These are phyloP conservation scores for Albifimbria verrucaria DNA, from an alignment of 2,329 filamentous ascomycete genomes.

Conservation along the genomic window DNA sequence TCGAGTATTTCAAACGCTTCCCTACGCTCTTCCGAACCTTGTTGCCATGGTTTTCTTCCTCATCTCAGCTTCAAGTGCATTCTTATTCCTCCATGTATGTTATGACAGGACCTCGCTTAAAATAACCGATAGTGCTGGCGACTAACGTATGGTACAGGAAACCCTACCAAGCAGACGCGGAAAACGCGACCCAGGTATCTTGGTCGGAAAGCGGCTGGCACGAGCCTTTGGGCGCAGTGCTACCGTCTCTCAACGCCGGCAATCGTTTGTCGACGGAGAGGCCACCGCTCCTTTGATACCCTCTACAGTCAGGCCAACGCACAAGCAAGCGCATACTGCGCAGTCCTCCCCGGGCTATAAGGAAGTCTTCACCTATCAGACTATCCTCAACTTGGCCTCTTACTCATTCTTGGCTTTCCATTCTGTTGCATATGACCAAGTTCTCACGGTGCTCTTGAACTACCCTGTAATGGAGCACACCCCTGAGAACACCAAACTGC, in stretches of 20 bases:
- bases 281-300: constrained; percentile 54
- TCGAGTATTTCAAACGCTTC: constrained; percentile 66
- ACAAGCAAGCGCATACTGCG: constrained; percentile 10
- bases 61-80: constrained; percentile 68
- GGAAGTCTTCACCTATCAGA: constrained; percentile 72
- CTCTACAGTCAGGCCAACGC: constrained; percentile 22
- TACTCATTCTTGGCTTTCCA: constrained; percentile 84
- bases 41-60: constrained; percentile 74
- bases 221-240: constrained; percentile 28
- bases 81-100: constrained; percentile 70
- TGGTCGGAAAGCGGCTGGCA: constrained; percentile 66
- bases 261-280: constrained; percentile 53
- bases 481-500: constrained; percentile 58
- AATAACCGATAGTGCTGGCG: not conserved
- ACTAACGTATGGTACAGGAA: constrained; percentile 49
- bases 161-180: constrained; percentile 71
- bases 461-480: constrained; percentile 60
- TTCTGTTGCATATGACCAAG: constrained; percentile 79
- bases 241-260: constrained; percentile 31
- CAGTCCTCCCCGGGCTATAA: constrained; percentile 37
- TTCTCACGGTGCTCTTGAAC: constrained; percentile 85
- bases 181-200: constrained; percentile 69
- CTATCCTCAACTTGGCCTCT: constrained; percentile 68
- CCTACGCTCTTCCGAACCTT: constrained; percentile 86
- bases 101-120: not conserved